Evolutionary conservation across 75 land plant genomes (phyloP).

Genomic region (Larix kaempferi): DNA sequence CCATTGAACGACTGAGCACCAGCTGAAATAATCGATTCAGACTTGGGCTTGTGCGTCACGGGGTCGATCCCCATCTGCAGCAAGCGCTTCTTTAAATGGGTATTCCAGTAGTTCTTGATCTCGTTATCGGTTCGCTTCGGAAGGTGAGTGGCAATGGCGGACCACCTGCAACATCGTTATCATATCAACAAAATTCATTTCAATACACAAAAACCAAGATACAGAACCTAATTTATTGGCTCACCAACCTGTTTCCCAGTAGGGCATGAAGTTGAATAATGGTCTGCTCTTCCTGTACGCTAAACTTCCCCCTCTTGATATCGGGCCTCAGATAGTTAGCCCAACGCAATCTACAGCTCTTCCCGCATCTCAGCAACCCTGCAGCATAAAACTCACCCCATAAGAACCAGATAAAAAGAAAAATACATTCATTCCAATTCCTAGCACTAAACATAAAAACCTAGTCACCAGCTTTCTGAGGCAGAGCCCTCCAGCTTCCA

Average conservation of each 20-base stretch:
- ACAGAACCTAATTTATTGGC: no score
- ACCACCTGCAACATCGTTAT: slow-evolving; percentile 50
- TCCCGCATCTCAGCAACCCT: slow-evolving; percentile 25
- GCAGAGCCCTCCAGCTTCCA: slow-evolving; percentile 19
- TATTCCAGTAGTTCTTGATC: slow-evolving; percentile 83
- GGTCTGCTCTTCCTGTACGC: slow-evolving; percentile 12
- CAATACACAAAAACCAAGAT: not conserved
- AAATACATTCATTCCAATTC: not conserved
- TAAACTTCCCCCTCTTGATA: slow-evolving; percentile 22
- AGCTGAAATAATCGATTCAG: slow-evolving; percentile 12
- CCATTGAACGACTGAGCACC: slow-evolving; percentile 12
- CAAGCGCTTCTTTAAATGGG: slow-evolving; percentile 69
- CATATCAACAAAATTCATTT: not conserved
- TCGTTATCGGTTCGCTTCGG: slow-evolving; percentile 75
- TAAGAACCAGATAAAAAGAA: no score
- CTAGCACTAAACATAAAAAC: not conserved
- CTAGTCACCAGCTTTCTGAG: slow-evolving; percentile 11
- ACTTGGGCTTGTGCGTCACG: slow-evolving; percentile 61
- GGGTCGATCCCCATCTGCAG: slow-evolving; percentile 77
- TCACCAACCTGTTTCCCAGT: slow-evolving; percentile 17
- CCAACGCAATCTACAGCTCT: slow-evolving; percentile 28
- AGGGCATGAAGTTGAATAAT: slow-evolving; percentile 21
- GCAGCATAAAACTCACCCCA: slow-evolving; percentile 6
- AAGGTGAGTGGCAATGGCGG: slow-evolving; percentile 73
- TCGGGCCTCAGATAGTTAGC: slow-evolving; percentile 24